Percentiles rank a stretch among this genome's conserved stretches.
Conservation (phyloP, 73 alveolate genomes). For the Paramecium octaurelia region DNA sequence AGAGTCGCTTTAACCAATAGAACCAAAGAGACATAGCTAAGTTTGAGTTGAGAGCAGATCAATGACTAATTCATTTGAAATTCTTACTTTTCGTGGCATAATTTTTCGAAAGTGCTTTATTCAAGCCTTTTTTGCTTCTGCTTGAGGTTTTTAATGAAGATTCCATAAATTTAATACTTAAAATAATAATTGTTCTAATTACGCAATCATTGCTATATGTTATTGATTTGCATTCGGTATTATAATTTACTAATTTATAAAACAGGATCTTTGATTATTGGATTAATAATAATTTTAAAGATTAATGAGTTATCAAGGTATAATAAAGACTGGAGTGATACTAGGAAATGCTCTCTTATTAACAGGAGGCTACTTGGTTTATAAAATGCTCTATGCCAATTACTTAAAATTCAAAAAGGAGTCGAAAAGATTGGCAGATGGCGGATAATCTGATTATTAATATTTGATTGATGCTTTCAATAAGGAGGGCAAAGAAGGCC, state of each 20-base stretch:
- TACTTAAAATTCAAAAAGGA: not conserved
- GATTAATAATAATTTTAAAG: not conserved
- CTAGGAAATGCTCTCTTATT: not conserved
- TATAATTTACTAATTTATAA: not conserved
- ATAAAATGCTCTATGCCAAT: not conserved
- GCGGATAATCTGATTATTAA: not conserved
- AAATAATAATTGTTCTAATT: not conserved
- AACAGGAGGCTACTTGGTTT: not conserved
- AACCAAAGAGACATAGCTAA: not conserved
- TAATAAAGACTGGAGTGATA: not conserved
- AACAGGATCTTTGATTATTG: not conserved
- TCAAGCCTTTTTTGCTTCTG: not conserved
- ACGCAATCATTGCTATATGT: not conserved
- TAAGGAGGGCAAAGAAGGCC: not conserved
- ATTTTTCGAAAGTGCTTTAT: not conserved
- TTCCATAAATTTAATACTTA: not conserved
- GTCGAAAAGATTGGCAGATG: not conserved
- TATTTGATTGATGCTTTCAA: not conserved
- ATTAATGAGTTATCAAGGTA: not conserved
- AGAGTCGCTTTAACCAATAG: not conserved
- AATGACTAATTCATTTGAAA: not conserved
- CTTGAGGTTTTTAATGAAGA: not conserved
- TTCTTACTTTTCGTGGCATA: not conserved
- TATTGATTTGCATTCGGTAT: not conserved
- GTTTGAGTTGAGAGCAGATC: not conserved